Evolutionary conservation across 2,329 filamentous ascomycete species (phyloP).

Genomic region (Nothomitra cinnamomea): DNA sequence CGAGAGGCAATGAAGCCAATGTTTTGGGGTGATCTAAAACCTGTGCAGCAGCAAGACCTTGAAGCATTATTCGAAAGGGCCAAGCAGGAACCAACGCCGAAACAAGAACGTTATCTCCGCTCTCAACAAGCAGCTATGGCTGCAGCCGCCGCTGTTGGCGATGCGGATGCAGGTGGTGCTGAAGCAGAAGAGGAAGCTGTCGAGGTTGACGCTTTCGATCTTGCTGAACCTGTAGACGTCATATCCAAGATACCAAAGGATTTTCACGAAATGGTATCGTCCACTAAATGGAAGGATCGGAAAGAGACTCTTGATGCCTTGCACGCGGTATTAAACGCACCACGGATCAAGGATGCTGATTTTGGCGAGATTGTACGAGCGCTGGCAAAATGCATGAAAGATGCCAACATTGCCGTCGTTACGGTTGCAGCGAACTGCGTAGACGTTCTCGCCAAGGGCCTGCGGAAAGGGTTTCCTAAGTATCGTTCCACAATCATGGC

Average conservation of each 20-base stretch:
- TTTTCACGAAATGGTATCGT: conserved; percentile 68
- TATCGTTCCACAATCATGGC: conserved; percentile 68
- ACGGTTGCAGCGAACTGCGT: conserved; percentile 87
- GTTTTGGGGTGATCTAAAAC: conserved; percentile 91
- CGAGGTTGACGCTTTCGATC: conserved; percentile 66
- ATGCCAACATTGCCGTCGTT: conserved; percentile 90
- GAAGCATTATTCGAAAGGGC: conserved; percentile 90
- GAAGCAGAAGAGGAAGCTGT: conserved; percentile 41
- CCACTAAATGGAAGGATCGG: conserved; percentile 95
- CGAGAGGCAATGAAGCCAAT: conserved; percentile 96
- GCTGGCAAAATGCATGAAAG: conserved; percentile 95
- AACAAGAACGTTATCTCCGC: conserved; percentile 75
- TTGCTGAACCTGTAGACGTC: conserved; percentile 78
- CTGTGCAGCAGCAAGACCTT: conserved; percentile 84
- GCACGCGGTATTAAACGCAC: conserved; percentile 60
- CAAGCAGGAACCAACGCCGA: conserved; percentile 71
- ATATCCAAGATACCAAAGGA: conserved; percentile 63
- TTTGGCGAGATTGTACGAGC: conserved; percentile 71
- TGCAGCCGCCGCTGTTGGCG: conserved; percentile 42
- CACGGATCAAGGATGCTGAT: conserved; percentile 78
- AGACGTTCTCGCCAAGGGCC: conserved; percentile 70
- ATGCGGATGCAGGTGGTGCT: conserved; percentile 37
- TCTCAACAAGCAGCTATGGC: conserved; percentile 78
- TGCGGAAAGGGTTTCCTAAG: conserved; percentile 62
- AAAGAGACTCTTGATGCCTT: conserved; percentile 86